Base-by-base conservation (phyloP, 2,329 filamentous ascomycete species). In the Trichoderma afroharzianum region DNA sequence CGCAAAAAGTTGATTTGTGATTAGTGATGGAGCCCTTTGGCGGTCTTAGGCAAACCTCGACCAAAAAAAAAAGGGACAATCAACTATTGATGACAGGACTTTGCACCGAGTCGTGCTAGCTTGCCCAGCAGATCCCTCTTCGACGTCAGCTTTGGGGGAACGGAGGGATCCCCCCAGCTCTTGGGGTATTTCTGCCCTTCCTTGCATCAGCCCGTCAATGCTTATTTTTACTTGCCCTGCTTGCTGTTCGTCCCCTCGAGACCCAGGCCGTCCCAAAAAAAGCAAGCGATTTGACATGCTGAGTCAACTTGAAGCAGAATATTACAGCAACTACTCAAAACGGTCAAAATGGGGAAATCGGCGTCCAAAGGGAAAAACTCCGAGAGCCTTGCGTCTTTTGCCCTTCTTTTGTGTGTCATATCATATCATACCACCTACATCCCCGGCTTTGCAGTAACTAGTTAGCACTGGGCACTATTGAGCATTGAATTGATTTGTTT, bases 191-290 rank as follows among this genome's bases (percentile, higher is more conserved):
- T 59, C 39, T 33, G 28, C 47, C 47, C 47, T n/a, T 39, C 63
- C 32, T 28, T 57, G 63, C 63, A 66, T 66, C 63, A 68, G 64
- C 53, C 64, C 63, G 50, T 30, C 32, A 57, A 67, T 43, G 63
- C 63, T 67, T 67, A 67, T 67, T 67, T 67, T 11, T 28, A 67
- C 63, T 57, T 39, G 57, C 28, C 30, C 57, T 32, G 57, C n/a
- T 21, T 53, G n/a, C 30, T 39, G 18, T 47, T 47, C n/a, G 36
- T 21, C 7, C 7, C 18, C 18, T 47, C 39, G 39, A 47, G 18
- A 39, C 43, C 43, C 24, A 21, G 26, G 61, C 43, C 26, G 18
- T 50, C 47, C 26, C 53, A 32, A 53, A 66, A 58, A 67, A 21
- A 58, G 55, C 55, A 32, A 32, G n/a, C n/a, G 39, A 47, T n/a